These are phyloP conservation scores for Peniophora sp. DNA, from an alignment of 1,284 basidiomycete species.

Conservation along the genomic window DNA sequence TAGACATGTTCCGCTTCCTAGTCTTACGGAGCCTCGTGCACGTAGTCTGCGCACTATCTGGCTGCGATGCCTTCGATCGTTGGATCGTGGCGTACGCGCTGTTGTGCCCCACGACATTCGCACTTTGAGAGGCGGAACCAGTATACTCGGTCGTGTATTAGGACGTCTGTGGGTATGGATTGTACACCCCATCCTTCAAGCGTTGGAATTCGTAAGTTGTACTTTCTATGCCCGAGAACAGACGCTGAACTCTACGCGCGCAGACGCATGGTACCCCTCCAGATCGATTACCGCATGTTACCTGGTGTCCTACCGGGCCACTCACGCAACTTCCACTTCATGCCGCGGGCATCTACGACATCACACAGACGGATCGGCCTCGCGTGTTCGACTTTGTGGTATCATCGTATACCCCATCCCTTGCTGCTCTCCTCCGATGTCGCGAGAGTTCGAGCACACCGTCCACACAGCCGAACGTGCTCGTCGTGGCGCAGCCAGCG, in stretches of 20 bases:
- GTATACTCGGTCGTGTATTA: too few species aligned
- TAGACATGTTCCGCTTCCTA: conserved; percentile 14
- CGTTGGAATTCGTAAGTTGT: not conserved
- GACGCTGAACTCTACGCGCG: not conserved
- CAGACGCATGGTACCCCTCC: not conserved
- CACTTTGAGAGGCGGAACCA: too few species aligned
- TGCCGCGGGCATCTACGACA: conserved; percentile 10
- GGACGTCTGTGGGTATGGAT: not conserved
- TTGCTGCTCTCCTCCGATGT: conserved; percentile 5
- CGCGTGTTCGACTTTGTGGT: conserved; percentile 6
- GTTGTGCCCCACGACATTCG: not conserved
- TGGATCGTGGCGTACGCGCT: not conserved
- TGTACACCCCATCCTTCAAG: not conserved
- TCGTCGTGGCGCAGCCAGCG: not conserved
- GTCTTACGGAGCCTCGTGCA: conserved; percentile 12
- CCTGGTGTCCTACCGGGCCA: conserved; percentile 12
- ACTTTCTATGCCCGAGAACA: not conserved
- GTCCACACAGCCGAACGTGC: not conserved
- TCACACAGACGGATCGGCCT: not conserved
- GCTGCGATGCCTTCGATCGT: not conserved
- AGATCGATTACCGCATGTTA: not conserved
- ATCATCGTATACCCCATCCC: conserved; percentile 13
- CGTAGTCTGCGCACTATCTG: not conserved
- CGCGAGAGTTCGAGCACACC: not conserved
- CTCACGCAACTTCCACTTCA: conserved; percentile 14